Percentiles rank a stretch among this genome's conserved stretches.
Conservation (phyloP, 2,329 filamentous ascomycete species). For the Sphaerulina populicola region DNA sequence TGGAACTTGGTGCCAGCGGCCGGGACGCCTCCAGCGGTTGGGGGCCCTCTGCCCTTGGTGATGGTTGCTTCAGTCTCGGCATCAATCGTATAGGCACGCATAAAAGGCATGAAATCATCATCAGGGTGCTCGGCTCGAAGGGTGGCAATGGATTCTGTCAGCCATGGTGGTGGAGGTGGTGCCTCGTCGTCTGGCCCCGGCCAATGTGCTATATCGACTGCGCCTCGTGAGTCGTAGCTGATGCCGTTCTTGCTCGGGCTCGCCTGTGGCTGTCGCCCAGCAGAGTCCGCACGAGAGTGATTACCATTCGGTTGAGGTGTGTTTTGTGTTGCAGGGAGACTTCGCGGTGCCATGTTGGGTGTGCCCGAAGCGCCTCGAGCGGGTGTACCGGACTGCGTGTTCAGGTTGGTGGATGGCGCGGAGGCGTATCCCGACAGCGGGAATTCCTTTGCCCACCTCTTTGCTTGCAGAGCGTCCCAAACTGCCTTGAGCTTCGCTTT, state of each 20-base stretch:
- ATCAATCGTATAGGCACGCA: slow-evolving; percentile 79
- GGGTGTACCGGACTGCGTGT: slow-evolving; percentile 18
- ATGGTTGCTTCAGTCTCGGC: slow-evolving; percentile 56
- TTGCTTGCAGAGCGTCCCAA: slow-evolving; percentile 36
- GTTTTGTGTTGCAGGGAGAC: slow-evolving; percentile 19
- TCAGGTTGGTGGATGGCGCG: slow-evolving; percentile 19
- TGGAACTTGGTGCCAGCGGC: slow-evolving; percentile 64
- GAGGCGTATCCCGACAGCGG: slow-evolving; percentile 32
- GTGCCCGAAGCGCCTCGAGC: slow-evolving; percentile 20
- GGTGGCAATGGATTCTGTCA: slow-evolving; percentile 61
- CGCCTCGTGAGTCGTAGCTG: slow-evolving; percentile 42
- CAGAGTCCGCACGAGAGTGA: slow-evolving; percentile 19
- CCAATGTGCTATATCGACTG: slow-evolving; percentile 58
- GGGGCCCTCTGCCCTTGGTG: slow-evolving; percentile 40
- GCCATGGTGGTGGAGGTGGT: slow-evolving; percentile 83
- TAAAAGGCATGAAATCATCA: slow-evolving; percentile 78
- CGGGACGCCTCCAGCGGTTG: slow-evolving; percentile 40
- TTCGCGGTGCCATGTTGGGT: slow-evolving; percentile 24
- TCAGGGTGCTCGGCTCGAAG: slow-evolving; percentile 64
- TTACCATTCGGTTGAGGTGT: slow-evolving; percentile 28
- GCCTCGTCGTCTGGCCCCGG: slow-evolving; percentile 50
- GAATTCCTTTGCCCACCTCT: slow-evolving; percentile 29
- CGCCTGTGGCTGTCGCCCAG: slow-evolving; percentile 10
- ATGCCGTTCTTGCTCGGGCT: slow-evolving; percentile 9
- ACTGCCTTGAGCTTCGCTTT: slow-evolving; percentile 63